These are phyloP conservation scores for Azolla pinnata DNA, from an alignment of 75 land plant genomes.

Conservation along the genomic window DNA sequence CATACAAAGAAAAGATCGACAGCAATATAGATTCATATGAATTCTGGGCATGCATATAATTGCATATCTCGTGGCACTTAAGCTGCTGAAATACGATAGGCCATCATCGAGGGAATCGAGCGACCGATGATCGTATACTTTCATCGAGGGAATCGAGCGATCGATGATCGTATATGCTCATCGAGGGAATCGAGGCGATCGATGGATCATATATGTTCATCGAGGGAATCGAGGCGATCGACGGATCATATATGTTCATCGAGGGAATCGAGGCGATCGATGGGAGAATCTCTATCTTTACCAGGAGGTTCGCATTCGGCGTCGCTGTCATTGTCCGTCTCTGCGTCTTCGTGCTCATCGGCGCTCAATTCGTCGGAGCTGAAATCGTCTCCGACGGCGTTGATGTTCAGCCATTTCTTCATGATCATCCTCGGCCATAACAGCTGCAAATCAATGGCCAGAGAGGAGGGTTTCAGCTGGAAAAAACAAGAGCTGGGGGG, in stretches of 20 bases:
- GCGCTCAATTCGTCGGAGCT: constrained; percentile 49
- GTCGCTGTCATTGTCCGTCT: constrained; percentile 36
- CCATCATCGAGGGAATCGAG: too few species aligned
- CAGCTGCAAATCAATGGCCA: constrained; percentile 54
- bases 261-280: neutral
- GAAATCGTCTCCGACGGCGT: constrained; percentile 60
- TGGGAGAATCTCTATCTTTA: constrained; percentile 2
- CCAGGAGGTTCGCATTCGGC: constrained; percentile 66
- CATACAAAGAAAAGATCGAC: too few species aligned
- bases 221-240: neutral
- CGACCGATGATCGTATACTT: too few species aligned
- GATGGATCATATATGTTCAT: neutral
- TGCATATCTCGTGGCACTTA: too few species aligned
- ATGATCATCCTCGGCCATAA: constrained; percentile 81
- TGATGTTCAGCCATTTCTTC: constrained; percentile 80
- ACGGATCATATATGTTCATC: neutral
- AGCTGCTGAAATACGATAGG: too few species aligned
- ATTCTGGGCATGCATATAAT: too few species aligned
- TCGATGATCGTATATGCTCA: neutral
- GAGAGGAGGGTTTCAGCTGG: too few species aligned
- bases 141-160: too few species aligned
- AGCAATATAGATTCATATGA: too few species aligned
- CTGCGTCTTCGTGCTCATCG: constrained; percentile 4
- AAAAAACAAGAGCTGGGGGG: too few species aligned
- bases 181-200: neutral